Conservation (phyloP, 1,284 basidiomycete genomes). For the Pyrrhoderma lamaoense region DNA sequence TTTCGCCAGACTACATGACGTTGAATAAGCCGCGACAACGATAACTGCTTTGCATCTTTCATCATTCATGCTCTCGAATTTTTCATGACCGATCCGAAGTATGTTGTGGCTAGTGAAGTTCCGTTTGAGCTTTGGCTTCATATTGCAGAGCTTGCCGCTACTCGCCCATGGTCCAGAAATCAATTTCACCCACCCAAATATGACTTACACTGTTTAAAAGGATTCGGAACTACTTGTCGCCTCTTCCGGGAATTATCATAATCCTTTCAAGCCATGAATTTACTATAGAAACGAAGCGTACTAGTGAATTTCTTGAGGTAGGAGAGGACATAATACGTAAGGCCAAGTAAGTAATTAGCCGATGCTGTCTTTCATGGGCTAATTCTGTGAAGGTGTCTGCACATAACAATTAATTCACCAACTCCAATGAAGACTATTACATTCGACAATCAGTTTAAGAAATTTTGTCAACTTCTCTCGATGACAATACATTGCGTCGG, state of each 20-base stretch:
- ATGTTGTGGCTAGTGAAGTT: neutral
- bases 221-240: slow-evolving; percentile 3
- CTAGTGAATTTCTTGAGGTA: neutral
- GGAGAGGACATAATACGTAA: neutral
- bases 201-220: slow-evolving; percentile 1
- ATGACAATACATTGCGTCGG: too few species aligned
- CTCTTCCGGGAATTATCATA: slow-evolving; percentile 3
- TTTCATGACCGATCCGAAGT: neutral
- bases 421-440: neutral
- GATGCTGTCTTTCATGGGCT: neutral
- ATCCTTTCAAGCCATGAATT: neutral
- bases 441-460: too few species aligned
- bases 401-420: neutral
- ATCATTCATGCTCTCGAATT: neutral
- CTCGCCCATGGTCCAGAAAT: neutral
- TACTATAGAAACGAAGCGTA: neutral
- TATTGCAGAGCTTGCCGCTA: neutral
- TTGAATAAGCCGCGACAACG: too few species aligned
- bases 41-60: too few species aligned
- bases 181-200: slow-evolving; percentile 1
- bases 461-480: too few species aligned
- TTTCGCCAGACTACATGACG: too few species aligned
- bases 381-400: neutral
- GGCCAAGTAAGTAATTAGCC: neutral
- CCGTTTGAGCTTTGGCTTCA: slow-evolving; percentile 5